Evolutionary conservation across 805 yeast species (phyloP), one percentile per base, ranked within the genome.

Genomic region (Saccharomyces kudriavzevii): DNA sequence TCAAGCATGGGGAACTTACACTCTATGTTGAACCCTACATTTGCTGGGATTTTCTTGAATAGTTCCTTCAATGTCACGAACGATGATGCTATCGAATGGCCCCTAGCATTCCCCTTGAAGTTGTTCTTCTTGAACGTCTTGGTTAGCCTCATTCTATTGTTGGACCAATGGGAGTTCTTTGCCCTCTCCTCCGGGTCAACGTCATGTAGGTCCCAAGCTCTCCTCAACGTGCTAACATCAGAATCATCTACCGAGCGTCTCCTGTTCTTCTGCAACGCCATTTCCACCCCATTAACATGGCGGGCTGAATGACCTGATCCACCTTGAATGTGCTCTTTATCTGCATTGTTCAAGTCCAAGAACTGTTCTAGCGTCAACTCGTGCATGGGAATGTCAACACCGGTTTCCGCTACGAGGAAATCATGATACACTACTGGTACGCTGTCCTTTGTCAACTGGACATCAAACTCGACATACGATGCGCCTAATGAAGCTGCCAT

Each of bases 401-500:
- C 98, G 5, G 96, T 84, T 65, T 92, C 98, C 2, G 96, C 96
- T 49, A 92, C 97, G 46, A 89, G 68, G 65, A 92, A 92, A 67
- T 92, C 98, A 69, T 92, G 98, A 65, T 92, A 92, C 28, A 92
- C 87, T 5, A 92, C 98, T 2, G 98, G 97, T 10, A 89, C 83
- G 58, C 77, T 76, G 68, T 92, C 98, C 65, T 90, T 89, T 14
- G 98, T 92, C 60, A 92, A 74, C 67, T 92, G 98, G 48, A 92
- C 98, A 70, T 92, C 98, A 67, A 92, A 92, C 70, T 92, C 98
- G 51, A 92, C 97, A 64, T 92, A 92, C 2, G 96, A 85, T 1
- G 98, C 98, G 45, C 98, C 98, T 59, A 92, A 74, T 2, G 96
- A 89, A 0, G 97, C 96, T 0, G 98, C 98, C 11, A 96, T 96